Base-by-base conservation (phyloP, 352 stramenopile genomes). In the Phytopythium kandeliae region DNA sequence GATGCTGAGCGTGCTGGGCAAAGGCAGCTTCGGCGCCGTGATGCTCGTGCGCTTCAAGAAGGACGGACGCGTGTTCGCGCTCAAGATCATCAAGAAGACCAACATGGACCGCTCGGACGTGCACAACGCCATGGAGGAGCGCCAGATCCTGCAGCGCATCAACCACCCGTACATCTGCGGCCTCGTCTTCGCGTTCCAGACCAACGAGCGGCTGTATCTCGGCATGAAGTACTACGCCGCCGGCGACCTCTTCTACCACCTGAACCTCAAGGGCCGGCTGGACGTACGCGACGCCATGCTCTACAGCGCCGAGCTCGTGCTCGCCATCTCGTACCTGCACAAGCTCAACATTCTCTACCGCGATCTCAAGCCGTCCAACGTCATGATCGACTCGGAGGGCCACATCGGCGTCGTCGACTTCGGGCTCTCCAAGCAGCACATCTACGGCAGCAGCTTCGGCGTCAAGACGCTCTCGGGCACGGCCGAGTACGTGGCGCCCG, bases 61-160 rank as follows among this genome's bases (percentile, higher is more conserved):
- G 52, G 85, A 95, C 36, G 82, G 82, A 0, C 78, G 85, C 46
- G 78, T 95, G 25, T 95, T 95, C 36, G 85, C 85, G 44, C 71
- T 95, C 54, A 95, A 95, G 65, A 95, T 95, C 51, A 86, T 95
- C 64, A 92, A 92, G 56, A 95, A 95, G 62, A 87, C 65, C 31
- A 87, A 86, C 49, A 95, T 95, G 85, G 85, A 93, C 56, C 74
- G 76, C 28, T 67, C 75, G 9, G 85, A 95, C 46, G 85, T 92
- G 42, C 62, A 81, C 40, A 95, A 95, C 49, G 85, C 85, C 0
- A 93, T 95, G 74, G 82, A 95, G 57, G 85, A 95, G 55, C 76
- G 85, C 9, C 85, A 95, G 65, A 95, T 95, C 55, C 53, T 95
- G 55, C 85, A 95, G 50, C 80, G 83, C 28, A 88, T 95, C 60